These are phyloP conservation scores for Magnolia kwangsiensis DNA, from an alignment of 164 flowering plant species.

Conservation along the genomic window DNA sequence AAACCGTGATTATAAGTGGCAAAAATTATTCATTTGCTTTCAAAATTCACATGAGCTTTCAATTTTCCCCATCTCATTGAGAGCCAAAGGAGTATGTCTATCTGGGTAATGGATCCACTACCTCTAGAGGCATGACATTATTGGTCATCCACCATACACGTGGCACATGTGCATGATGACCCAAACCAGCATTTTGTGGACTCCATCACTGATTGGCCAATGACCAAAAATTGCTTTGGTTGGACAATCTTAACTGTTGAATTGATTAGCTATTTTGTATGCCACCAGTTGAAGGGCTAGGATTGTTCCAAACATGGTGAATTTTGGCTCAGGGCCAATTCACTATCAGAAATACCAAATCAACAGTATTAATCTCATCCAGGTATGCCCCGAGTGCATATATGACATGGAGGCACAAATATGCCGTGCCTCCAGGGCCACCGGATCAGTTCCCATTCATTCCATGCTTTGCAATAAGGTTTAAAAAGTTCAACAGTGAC, in stretches of 20 bases:
- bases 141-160: not conserved
- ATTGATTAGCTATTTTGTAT: no score
- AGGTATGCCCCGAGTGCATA: not conserved
- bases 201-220: no score
- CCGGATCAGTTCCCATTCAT: no score
- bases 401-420: not conserved
- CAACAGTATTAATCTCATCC: not conserved
- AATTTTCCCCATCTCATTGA: not conserved
- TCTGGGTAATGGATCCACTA: not conserved
- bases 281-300: not conserved
- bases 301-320: not conserved
- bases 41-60: not conserved
- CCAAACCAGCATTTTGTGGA: no score
- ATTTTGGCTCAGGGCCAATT: not conserved
- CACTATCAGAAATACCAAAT: not conserved
- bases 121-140: not conserved
- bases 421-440: not conserved
- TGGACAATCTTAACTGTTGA: not conserved
- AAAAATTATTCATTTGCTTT: not conserved
- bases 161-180: not conserved
- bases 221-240: not conserved
- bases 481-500: no score
- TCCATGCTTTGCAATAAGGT: no score
- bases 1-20: not conserved
- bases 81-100: not conserved